phyloP scores from a whole-genome alignment of 2,329 filamentous ascomycete species.

The Trichoderma asperellum region DNA sequence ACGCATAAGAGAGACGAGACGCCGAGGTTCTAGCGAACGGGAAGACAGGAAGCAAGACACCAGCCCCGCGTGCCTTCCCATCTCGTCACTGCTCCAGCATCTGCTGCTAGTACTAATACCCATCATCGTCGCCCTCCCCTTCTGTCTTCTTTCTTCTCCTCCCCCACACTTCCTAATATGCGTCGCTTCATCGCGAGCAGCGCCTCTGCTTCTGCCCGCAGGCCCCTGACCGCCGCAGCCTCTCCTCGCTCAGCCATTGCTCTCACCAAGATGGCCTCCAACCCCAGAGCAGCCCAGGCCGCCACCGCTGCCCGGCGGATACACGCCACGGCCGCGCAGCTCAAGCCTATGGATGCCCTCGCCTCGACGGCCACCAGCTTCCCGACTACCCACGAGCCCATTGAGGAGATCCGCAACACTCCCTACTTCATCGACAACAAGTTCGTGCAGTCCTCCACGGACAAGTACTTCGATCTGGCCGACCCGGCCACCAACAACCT shows the following conservation, averaged over 20 bases:
- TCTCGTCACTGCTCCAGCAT: neutral
- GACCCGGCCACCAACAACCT: constrained; percentile 87
- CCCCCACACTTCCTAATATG: constrained; percentile 42
- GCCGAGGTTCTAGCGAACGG: neutral
- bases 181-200: constrained; percentile 52
- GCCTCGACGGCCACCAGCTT: constrained; percentile 63
- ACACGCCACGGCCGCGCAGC: constrained; percentile 60
- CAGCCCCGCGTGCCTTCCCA: neutral
- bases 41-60: neutral
- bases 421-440: constrained; percentile 83
- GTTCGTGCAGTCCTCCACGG: constrained; percentile 69
- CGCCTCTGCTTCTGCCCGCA: constrained; percentile 42
- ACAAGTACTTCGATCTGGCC: constrained; percentile 76
- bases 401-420: constrained; percentile 69
- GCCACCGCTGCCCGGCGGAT: constrained; percentile 55
- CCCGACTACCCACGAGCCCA: constrained; percentile 72
- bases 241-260: constrained; percentile 36
- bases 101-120: neutral
- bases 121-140: neutral
- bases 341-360: constrained; percentile 56
- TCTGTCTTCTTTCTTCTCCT: constrained; percentile 14
- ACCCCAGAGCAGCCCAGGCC: constrained; percentile 41
- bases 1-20: neutral
- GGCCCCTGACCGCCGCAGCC: constrained; percentile 38
- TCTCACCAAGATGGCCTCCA: constrained; percentile 44